A percentile compares a stretch with the other conserved stretches of the same genome.
Evolutionary conservation across 257 asterid genomes (phyloP).

Genomic region (Vinca minor): DNA sequence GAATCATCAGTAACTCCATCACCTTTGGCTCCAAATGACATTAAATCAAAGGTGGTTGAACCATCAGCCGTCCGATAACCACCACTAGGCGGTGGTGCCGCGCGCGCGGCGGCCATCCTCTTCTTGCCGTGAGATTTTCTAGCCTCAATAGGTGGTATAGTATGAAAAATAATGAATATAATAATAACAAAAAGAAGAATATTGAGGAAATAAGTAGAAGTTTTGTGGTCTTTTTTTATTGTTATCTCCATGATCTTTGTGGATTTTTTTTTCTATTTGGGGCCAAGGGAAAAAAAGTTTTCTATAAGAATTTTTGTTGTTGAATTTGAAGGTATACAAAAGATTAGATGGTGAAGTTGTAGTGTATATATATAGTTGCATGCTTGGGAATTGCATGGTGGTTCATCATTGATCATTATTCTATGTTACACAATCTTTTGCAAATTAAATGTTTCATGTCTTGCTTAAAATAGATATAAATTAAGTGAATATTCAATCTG

Average conservation of each 20-base stretch:
- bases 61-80: constrained; percentile 7
- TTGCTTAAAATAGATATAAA: too few relatives aligned
- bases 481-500: too few relatives aligned
- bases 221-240: constrained; percentile 31
- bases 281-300: not conserved
- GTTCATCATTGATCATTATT: too few relatives aligned
- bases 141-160: constrained; percentile 31
- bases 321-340: not conserved
- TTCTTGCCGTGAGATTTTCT: constrained; percentile 32
- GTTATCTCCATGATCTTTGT: not conserved
- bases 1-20: constrained; percentile 66
- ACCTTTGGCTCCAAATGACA: constrained; percentile 66
- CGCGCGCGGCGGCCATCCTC: not conserved
- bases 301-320: not conserved
- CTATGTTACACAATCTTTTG: too few relatives aligned
- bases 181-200: constrained; percentile 27
- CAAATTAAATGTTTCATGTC: too few relatives aligned
- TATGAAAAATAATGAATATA: constrained; percentile 19
- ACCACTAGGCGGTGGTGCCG: constrained; percentile 6
- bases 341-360: not conserved
- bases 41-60: constrained; percentile 31
- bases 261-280: not conserved
- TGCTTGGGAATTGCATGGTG: too few relatives aligned
- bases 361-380: constrained; percentile 1
- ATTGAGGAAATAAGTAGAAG: constrained; percentile 14